Conservation (phyloP, 495 filamentous ascomycete species). For the Pyrenopolyporus hunteri region DNA sequence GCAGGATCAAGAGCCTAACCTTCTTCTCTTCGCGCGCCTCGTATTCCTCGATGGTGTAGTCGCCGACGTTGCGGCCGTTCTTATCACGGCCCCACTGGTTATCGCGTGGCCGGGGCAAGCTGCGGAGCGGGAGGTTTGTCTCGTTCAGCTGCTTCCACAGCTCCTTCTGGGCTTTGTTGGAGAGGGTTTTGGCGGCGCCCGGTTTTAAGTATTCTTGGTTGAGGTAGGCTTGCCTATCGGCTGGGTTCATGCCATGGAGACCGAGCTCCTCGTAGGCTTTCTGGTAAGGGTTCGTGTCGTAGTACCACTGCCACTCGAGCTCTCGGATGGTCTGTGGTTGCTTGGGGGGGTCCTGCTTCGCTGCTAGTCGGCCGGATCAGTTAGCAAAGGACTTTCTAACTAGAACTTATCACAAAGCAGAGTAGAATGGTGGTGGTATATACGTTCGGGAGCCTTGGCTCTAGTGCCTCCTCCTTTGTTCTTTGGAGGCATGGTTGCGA, state of each 20-base stretch:
- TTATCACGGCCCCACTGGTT: conserved; percentile 51
- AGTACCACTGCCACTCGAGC: conserved; percentile 43
- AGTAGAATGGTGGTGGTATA: conserved; percentile 3
- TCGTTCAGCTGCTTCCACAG: conserved; percentile 56
- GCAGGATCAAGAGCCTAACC: conserved; percentile 37
- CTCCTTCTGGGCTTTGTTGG: conserved; percentile 53
- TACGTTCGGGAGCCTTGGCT: conserved; percentile 40
- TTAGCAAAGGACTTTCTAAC: conserved; percentile 13
- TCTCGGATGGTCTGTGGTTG: conserved; percentile 45
- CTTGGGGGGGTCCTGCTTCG: conserved; percentile 30
- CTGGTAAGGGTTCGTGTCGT: conserved; percentile 48
- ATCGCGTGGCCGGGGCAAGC: conserved; percentile 36
- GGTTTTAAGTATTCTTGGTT: conserved; percentile 44
- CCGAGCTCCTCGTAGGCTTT: conserved; percentile 42
- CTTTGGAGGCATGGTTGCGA: conserved; percentile 37
- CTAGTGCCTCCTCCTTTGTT: conserved; percentile 36
- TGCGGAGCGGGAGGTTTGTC: conserved; percentile 49
- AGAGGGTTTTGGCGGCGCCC: conserved; percentile 39
- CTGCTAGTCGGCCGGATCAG: conserved; percentile 9
- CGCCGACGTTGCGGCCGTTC: conserved; percentile 48
- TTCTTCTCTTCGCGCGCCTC: conserved; percentile 41
- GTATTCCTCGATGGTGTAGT: conserved; percentile 49
- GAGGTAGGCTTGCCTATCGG: conserved; percentile 47
- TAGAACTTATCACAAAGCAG: not conserved
- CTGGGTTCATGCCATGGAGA: conserved; percentile 44